Evolutionary conservation across 2,329 filamentous ascomycete species (phyloP).

Genomic region (Neonectria magnoliae): DNA sequence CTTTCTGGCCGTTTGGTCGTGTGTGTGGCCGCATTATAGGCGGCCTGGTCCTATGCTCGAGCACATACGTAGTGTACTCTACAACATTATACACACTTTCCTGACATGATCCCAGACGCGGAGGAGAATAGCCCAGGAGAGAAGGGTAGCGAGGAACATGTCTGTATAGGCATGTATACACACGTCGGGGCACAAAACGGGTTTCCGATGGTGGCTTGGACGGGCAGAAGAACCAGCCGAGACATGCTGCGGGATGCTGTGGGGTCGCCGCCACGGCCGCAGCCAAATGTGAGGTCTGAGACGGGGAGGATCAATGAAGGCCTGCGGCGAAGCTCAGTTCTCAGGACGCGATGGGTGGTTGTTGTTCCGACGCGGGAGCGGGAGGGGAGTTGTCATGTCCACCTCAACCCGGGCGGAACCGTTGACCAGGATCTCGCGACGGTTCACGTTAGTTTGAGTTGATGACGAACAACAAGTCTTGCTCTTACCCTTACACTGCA

Average conservation of each 20-base stretch:
- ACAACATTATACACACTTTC: conserved; percentile 13
- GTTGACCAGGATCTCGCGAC: conserved; percentile 27
- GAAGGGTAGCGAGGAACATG: conserved; percentile 21
- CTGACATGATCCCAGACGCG: conserved; percentile 13
- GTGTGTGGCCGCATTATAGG: conserved; percentile 38
- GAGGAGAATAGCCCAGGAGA: conserved; percentile 3
- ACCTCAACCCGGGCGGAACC: conserved; percentile 23
- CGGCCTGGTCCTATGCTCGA: conserved; percentile 37
- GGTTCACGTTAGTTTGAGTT: conserved; percentile 24
- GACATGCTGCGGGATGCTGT: conserved; percentile 21
- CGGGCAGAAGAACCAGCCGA: conserved; percentile 21
- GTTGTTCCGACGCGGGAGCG: conserved; percentile 19
- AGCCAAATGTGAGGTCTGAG: conserved; percentile 8
- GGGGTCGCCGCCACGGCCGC: conserved; percentile 7
- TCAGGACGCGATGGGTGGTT: conserved; percentile 4
- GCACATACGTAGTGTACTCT: conserved; percentile 15
- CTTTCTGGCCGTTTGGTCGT: neutral
- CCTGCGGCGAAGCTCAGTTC: conserved; percentile 1
- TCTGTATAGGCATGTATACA: conserved; percentile 11
- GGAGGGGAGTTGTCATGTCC: conserved; percentile 16
- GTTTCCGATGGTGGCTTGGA: conserved; percentile 25
- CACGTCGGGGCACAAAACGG: conserved; percentile 15
- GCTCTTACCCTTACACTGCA: conserved; percentile 4
- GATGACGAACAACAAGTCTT: conserved; percentile 6
- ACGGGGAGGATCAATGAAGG: neutral